phyloP scores from a whole-genome alignment of 345 rosid genomes.

The Eucalyptus decipiens region DNA sequence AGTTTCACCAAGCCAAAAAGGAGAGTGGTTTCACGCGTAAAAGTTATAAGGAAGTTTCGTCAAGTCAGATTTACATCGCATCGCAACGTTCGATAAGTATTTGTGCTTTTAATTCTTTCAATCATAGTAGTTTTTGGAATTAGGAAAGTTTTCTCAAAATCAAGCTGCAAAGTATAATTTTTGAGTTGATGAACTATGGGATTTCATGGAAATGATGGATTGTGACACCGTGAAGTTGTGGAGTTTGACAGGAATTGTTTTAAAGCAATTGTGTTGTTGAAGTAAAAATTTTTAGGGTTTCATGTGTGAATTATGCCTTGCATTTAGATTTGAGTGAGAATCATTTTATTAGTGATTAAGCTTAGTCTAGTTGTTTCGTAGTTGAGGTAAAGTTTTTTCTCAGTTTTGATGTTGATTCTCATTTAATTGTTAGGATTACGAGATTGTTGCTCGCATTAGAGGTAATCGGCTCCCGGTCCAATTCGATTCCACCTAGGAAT shows the following conservation, averaged over 20 bases:
- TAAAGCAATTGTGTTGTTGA: not conserved
- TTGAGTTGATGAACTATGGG: not conserved
- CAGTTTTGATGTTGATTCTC: not conserved
- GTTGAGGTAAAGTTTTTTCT: no score
- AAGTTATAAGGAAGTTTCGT: not conserved
- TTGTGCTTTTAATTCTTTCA: not conserved
- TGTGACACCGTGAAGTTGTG: not conserved
- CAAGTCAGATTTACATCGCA: not conserved
- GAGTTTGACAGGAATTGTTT: not conserved
- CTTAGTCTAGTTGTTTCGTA: not conserved
- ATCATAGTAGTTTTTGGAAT: not conserved
- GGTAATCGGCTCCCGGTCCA: accelerated
- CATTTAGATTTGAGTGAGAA: no score
- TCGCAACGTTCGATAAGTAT: not conserved
- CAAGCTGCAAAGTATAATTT: not conserved
- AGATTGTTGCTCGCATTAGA: no score
- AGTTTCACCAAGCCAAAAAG: no score
- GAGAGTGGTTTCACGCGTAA: not conserved
- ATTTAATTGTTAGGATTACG: no score
- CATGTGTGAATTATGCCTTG: no score
- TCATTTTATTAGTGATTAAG: not conserved
- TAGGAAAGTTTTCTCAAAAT: not conserved
- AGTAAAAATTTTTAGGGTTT: not conserved
- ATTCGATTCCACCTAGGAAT: no score
- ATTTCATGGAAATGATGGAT: not conserved